Base-by-base conservation (phyloP, 306 rosid species). In the Lotus japonicus region DNA sequence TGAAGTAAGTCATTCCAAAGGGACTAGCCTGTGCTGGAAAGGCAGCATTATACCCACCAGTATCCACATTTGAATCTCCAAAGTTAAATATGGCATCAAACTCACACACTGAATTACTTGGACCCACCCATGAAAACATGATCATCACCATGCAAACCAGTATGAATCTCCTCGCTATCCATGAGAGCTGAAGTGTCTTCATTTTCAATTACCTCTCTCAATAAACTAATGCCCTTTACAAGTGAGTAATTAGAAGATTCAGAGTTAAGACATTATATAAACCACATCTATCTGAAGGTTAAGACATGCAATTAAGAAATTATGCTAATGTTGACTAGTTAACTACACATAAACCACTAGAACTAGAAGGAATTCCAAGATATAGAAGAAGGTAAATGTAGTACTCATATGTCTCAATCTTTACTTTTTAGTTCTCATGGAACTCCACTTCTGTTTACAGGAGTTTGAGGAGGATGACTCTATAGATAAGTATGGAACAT, bases 51-150 rank as follows among this genome's bases (percentile, higher is more conserved):
- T 81, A 88, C 5, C 89, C 95, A 0, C 91, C 90, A 0, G 87
- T 87, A 50, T 89, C 89, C 1, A 90, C 79, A 71, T 89, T 89
- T 12, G 90, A 91, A 77, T 91, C 97, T 0, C 97, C 92, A 3
- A 91, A 91, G 69, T 86, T 91, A 79, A 91, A 91, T 15, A 91
- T 84, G 5, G 72, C 95, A 43, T 84, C 38, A 13, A 88, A 81
- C 2, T 81, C 76, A 73, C 95, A 88, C 21, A 33, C 66, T 1
- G 82, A 73, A 15, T 70, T 13, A 39, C 72, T 43, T 23, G 48
- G 39, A 17, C 58, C 16, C 4, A 68, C 39, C 44, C 77, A 55
- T 17, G 75, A 62, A 13, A 64, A 45, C 44, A 38, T 7, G 1
- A 71, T 33, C 17, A 79, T 11, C 23, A 69, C 13, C 57, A 68